Base-by-base conservation (phyloP, 306 rosid species). In the Clitoria ternatea region DNA sequence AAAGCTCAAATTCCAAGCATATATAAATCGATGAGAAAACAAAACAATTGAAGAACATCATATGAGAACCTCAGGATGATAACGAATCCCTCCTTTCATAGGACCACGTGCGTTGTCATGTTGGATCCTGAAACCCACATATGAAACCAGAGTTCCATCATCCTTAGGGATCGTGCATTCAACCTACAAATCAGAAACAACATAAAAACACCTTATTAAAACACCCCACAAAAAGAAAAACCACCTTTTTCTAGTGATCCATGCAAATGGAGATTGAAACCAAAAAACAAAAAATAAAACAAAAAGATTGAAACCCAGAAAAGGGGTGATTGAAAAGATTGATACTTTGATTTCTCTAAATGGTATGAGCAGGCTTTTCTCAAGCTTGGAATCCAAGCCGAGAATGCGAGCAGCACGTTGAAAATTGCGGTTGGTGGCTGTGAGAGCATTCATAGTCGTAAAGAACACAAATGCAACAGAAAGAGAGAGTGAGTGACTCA, bases 31-130 rank as follows among this genome's bases (percentile, higher is more conserved):
- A 27, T 54, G 9, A 32, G 40, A 17, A 26, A 49, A 66, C 7
- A 50, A 32, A 27, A 52, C 33, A 56, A 40, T 23, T 18, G 17
- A 27, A 18, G 13, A 70, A 24, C 3, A 26, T 18, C 0, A 26
- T 12, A 48, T 43, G 11, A 40, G 8, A 32, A 61, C 96, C 92
- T 89, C 90, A 7, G 90, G 96, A 49, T 87, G 96, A 77, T 85
- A 89, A 15, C 90, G 90, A 52, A 85, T 87, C 43, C 96, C 96
- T 24, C 96, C 96, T 61, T 87, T 89, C 96, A 89, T 89, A 7
- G 96, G 96, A 26, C 96, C 96, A 52, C 90, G 90, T 73, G 96
- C 89, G 80, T 89, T 89, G 74, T 89, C 96, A 68, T 89, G 96
- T 49, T 89, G 96, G 53, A 89, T 69, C 77, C 96, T 85, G 30